Base-by-base conservation (phyloP, 495 filamentous ascomycete genomes). In the Umbilicaria muhlenbergii region DNA sequence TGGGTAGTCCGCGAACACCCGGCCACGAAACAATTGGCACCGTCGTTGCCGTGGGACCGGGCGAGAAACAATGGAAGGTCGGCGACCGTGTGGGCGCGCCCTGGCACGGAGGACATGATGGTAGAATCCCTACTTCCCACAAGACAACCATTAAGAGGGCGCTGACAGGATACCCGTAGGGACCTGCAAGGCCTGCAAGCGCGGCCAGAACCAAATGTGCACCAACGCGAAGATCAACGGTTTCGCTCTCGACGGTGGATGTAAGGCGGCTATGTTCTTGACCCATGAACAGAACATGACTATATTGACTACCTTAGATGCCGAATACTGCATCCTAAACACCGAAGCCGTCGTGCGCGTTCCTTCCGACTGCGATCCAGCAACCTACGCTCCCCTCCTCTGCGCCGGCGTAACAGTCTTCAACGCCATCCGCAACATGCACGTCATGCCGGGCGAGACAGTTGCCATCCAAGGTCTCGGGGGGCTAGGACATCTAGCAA, bases 381-480 rank as follows among this genome's bases (percentile, higher is more conserved):
- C 67, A 32, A 60, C 69, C 43, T 70, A 60, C 40, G 75, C 77
- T 2, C 77, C 79, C 1, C 63, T 81, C 12, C 69, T 83, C 12
- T 83, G 79, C 56, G 78, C 79, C 3, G 79, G 79, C 44, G 69
- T 82, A 47, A 81, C 78, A 17, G 71, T 77, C 16, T 83, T 80
- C 68, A 81, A 81, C 58, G 63, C 64, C 8, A 77, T 83, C 39
- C 70, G 76, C 24, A 65, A 73, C 34, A 66, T 74, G 65, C 56
- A 69, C 31, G 60, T 81, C 28, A 52, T 58, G 15, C 54, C 64
- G 1, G 78, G 78, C 17, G 69, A 66, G 41, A 57, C 65, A 0
- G 75, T 83, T 6, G 77, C 71, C 7, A 49, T 81, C 12, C 74
- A 79, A 55, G 77, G 76, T 1, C 64, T 81, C 14, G 76, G 76